Evolutionary conservation across 2,329 filamentous ascomycete genomes (phyloP).

Genomic region (Diaporthe australafricana): DNA sequence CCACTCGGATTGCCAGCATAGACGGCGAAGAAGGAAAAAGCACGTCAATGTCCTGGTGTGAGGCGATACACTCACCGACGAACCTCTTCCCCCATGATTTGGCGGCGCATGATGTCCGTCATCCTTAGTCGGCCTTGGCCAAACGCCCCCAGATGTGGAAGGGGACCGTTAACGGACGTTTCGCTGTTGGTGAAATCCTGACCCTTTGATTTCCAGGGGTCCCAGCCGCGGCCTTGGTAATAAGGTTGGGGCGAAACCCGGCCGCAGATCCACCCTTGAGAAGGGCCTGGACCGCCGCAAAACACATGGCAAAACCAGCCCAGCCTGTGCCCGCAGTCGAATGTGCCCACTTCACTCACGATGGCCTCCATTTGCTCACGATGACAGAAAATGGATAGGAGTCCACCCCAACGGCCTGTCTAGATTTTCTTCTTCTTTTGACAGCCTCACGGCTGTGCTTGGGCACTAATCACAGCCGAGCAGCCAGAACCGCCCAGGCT

Average conservation of each 20-base stretch:
- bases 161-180: slow-evolving; percentile 21
- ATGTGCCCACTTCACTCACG: neutral
- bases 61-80: neutral
- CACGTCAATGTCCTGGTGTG: neutral
- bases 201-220: neutral
- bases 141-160: slow-evolving; percentile 13
- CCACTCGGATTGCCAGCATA: neutral
- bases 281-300: slow-evolving; percentile 16
- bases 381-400: neutral
- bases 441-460: neutral
- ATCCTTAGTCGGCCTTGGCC: slow-evolving; percentile 6
- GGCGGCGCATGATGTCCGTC: slow-evolving; percentile 15
- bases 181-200: neutral
- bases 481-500: neutral
- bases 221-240: neutral
- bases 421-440: neutral
- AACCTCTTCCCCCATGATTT: neutral
- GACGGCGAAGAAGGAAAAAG: neutral
- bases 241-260: slow-evolving; percentile 29
- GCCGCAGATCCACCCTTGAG: slow-evolving; percentile 12
- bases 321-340: neutral
- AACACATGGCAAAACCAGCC: slow-evolving; percentile 16
- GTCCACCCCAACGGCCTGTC: slow-evolving; percentile 12
- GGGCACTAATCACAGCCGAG: slow-evolving; percentile 13
- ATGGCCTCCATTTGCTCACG: no score